phyloP scores from a whole-genome alignment of 2,329 filamentous ascomycete species.

The Epichloe coenophiala region DNA sequence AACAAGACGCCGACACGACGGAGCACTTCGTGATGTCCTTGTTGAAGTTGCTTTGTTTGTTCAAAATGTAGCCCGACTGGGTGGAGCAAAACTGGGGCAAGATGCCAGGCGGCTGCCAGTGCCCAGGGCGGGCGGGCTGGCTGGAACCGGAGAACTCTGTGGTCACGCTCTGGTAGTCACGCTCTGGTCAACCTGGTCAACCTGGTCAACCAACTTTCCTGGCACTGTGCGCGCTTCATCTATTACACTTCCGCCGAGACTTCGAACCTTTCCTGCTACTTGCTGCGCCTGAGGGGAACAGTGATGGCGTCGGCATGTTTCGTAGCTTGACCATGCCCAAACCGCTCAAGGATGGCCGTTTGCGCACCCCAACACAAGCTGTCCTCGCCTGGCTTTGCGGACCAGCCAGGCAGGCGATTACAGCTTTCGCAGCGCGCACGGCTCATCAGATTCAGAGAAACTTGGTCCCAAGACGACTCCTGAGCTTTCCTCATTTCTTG shows the following conservation, averaged over 20 bases:
- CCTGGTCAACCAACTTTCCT: too few relatives aligned
- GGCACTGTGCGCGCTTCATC: neutral
- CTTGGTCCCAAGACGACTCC: conserved; percentile 34
- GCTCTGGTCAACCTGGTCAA: too few relatives aligned
- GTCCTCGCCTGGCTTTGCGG: conserved; percentile 24
- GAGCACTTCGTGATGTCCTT: too few relatives aligned
- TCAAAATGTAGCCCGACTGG: too few relatives aligned
- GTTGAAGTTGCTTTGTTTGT: too few relatives aligned
- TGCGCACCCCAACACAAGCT: neutral
- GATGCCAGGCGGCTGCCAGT: too few relatives aligned
- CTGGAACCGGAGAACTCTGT: too few relatives aligned
- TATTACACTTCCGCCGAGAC: neutral
- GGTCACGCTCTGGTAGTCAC: too few relatives aligned
- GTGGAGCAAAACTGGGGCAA: too few relatives aligned
- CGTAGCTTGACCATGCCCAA: conserved; percentile 4
- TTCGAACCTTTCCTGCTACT: neutral
- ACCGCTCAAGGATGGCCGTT: conserved; percentile 3
- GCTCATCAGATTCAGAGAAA: conserved; percentile 24
- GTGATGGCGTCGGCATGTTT: conserved; percentile 20
- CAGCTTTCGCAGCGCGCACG: conserved; percentile 16
- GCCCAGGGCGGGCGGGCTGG: too few relatives aligned
- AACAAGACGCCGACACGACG: neutral
- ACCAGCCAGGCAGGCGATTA: conserved; percentile 24
- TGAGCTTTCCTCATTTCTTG: conserved; percentile 54
- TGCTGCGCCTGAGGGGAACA: conserved; percentile 1